Base-by-base conservation (phyloP, 78 protist species). In the Dictyostelium firmibasis region DNA sequence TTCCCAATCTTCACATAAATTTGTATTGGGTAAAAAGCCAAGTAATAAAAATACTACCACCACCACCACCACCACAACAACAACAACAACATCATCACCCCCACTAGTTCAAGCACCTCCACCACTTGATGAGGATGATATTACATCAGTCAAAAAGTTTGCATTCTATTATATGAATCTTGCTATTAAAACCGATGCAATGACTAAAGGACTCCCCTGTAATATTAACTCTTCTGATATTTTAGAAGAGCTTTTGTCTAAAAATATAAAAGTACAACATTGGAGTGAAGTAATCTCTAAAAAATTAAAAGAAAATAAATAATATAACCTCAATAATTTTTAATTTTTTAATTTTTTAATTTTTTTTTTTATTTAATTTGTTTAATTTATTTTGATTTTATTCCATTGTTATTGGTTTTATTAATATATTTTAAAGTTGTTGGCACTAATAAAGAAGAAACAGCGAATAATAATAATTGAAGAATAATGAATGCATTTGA, bases 401-500 rank as follows among this genome's bases (percentile, higher is more conserved):
- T 27, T 23, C 33, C 31, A 31, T 70, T 69, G 1, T 70, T 72
- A n/a, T n/a, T n/a, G n/a, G n/a, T n/a, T n/a, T n/a, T n/a, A 33
- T 72, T 72, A 67, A 27, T 67, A 27, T 67, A 27, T 27, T 29
- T 50, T 27, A 53, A 33, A 2, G 44, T 60, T 23, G 92, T 76
- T 77, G 94, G 94, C 3, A 89, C 87, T 31, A 89, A 50, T 64
- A 84, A 25, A 25, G 86, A 57, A 4, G 96, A 82, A 25, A 93
- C 86, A 31, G 82, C 83, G 43, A 67, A 86, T 27, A 97, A 25
- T n/a, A 94, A 53, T 11, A 91, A n/a, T 44, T 96, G 92, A 5
- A 98, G 11, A 35, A 98, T 86, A 33, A 86, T 91, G 50, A 93
- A 36, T 27, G 91, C 96, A 81, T 97, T 97, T 33, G 96, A 50